Base-by-base conservation (phyloP, 306 rosid genomes). In the Cyclanthera cordifolia region DNA sequence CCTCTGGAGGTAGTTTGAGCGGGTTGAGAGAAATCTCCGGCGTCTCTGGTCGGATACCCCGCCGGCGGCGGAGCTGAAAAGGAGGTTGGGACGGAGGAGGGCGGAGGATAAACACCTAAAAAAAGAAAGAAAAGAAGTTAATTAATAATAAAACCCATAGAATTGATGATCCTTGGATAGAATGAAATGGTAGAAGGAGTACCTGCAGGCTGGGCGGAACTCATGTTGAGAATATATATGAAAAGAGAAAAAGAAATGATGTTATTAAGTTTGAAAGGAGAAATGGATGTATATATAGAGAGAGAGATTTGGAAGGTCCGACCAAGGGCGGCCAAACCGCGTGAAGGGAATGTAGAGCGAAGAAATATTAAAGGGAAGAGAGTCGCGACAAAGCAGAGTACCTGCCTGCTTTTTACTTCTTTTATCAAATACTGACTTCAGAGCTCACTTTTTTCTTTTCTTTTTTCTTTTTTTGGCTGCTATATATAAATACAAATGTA, bases 31-130 rank as follows among this genome's bases (percentile, higher is more conserved):
- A 25, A 37, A 63, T 74, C 67, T 6, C 15, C 53, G 23, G 53
- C 78, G 21, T 84, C 92, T 49, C 46, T 78, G 19, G 78, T 85
- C 13, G 96, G 96, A 75, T 85, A 87, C 59, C 95, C 96, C 15
- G 75, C 78, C 9, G 95, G 95, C 37, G 90, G 90, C 0, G 89
- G 80, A 23, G 79, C 80, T n/a, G 65, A 64, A 17, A 70, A 80
- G 37, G 76, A 70, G 45, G 75, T 75, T 28, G 78, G 76, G 25
- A 71, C 75, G 47, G 75, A 21, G 69, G 82, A 43, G 32, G 79
- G 20, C 51, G 85, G 82, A 19, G 87, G 81, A 77, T 75, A 78
- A 17, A 63, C 78, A 2, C 16, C 74, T 71, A 34, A 9, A 8
- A 8, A n/a, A n/a, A n/a, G n/a, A n/a, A n/a, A n/a, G n/a, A n/a